Conservation (phyloP, 1,284 basidiomycete species). For the Puccinia triticina region DNA sequence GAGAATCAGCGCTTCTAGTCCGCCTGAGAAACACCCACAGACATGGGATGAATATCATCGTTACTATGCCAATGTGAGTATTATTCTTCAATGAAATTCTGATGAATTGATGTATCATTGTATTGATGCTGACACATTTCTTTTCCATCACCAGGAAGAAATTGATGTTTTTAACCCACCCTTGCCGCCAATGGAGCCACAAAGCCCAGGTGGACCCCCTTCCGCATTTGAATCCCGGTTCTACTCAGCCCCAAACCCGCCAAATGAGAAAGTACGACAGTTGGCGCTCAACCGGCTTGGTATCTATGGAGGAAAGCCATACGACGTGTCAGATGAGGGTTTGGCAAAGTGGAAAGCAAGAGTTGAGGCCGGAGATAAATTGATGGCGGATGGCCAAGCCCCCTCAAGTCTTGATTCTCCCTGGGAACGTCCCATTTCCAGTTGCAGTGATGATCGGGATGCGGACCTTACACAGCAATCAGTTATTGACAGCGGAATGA, state of each 20-base stretch:
- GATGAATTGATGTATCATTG: too few species aligned
- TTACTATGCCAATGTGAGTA: slow-evolving; percentile 54
- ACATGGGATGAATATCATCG: slow-evolving; percentile 55
- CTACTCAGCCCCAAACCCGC: slow-evolving; percentile 53
- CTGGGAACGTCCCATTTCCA: slow-evolving; percentile 37
- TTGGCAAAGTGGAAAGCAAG: neutral
- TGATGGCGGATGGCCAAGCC: slow-evolving; percentile 21
- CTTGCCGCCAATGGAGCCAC: slow-evolving; percentile 30
- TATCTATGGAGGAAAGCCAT: slow-evolving; percentile 53
- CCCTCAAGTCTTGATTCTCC: slow-evolving; percentile 19
- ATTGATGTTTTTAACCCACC: slow-evolving; percentile 49
- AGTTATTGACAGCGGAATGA: neutral
- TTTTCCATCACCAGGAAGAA: slow-evolving; percentile 13
- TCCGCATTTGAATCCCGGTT: slow-evolving; percentile 53
- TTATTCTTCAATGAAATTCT: neutral
- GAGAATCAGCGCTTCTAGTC: slow-evolving; percentile 54
- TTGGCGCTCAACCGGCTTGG: slow-evolving; percentile 55
- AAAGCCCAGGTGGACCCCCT: slow-evolving; percentile 11
- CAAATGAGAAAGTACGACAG: slow-evolving; percentile 54
- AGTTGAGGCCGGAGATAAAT: slow-evolving; percentile 22
- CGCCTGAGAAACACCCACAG: slow-evolving; percentile 54
- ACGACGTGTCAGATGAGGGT: slow-evolving; percentile 31
- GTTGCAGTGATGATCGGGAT: neutral
- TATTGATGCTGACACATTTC: neutral
- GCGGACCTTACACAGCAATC: neutral